Conservation (phyloP, 192 early-diverging fungal species). For the Diversispora eburnea region DNA sequence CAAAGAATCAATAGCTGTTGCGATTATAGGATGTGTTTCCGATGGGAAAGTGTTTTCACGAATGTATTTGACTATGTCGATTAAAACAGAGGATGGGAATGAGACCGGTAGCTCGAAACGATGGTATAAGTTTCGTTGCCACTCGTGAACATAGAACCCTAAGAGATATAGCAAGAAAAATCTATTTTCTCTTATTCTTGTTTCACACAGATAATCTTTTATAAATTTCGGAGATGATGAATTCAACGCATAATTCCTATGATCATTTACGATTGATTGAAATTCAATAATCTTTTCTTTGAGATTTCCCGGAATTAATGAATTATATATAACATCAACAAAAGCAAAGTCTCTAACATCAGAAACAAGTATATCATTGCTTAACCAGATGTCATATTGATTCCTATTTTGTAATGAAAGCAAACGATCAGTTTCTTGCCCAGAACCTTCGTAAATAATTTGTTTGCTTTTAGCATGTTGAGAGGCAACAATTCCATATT, state of each 20-base stretch:
- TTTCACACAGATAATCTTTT: neutral
- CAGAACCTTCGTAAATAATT: too few species aligned
- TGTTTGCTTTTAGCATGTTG: too few species aligned
- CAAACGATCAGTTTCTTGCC: too few species aligned
- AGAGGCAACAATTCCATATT: too few species aligned
- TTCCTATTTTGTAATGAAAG: too few species aligned
- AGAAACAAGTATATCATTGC: too few species aligned
- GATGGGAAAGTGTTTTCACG: neutral
- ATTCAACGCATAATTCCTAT: neutral
- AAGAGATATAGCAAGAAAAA: neutral
- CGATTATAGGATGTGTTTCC: neutral
- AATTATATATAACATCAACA: neutral
- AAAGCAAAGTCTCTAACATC: neutral
- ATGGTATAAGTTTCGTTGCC: neutral
- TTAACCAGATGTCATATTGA: too few species aligned
- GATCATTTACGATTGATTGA: neutral
- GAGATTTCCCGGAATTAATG: neutral
- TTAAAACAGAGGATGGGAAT: neutral
- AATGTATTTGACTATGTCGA: neutral
- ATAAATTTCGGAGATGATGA: neutral
- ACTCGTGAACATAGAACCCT: neutral
- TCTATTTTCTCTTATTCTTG: neutral
- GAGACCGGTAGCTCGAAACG: neutral
- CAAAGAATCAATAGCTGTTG: neutral
- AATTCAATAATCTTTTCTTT: constrained; percentile 2